Conservation (phyloP, 2,329 filamentous ascomycete genomes). For the Pestalotiopsis fici region DNA sequence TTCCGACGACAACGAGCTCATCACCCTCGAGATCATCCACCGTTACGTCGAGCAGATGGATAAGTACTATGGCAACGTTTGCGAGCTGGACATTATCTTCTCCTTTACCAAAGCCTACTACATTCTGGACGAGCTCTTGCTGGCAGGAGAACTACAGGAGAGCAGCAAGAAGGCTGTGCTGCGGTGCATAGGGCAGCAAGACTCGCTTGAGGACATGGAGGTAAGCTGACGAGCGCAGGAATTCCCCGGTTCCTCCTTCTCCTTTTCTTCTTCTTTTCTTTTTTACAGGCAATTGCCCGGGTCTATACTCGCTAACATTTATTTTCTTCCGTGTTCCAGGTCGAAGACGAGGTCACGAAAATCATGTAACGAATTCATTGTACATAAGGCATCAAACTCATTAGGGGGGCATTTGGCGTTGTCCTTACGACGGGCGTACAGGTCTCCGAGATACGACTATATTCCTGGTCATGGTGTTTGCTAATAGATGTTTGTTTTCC, state of each 20-base stretch:
- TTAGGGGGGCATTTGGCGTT: constrained; percentile 11
- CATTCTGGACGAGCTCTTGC: constrained; percentile 92
- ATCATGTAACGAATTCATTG: constrained; percentile 67
- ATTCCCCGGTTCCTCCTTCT: neutral
- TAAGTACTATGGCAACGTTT: constrained; percentile 99
- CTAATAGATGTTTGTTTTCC: constrained; percentile 29
- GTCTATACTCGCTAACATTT: constrained; percentile 4
- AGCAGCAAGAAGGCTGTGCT: constrained; percentile 99
- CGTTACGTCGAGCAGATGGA: constrained; percentile 99
- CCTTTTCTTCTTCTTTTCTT: constrained; percentile 7
- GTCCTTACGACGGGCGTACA: constrained; percentile 12
- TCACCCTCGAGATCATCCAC: constrained; percentile 97
- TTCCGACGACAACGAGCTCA: constrained; percentile 97
- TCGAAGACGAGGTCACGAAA: constrained; percentile 87
- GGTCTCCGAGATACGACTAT: constrained; percentile 20
- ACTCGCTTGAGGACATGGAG: constrained; percentile 98
- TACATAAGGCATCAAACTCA: constrained; percentile 17
- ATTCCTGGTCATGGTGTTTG: constrained; percentile 19
- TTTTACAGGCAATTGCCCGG: neutral
- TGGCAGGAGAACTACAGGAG: constrained; percentile 96
- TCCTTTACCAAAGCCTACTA: constrained; percentile 99
- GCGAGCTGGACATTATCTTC: constrained; percentile 99
- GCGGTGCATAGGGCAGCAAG: constrained; percentile 93
- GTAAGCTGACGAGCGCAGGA: constrained; percentile 62
- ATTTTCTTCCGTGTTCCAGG: constrained; percentile 47